Percentiles rank a stretch among this genome's conserved stretches.
These are phyloP conservation scores for Trypanosoma lewisi DNA, from an alignment of 208 protist species.

Conservation along the genomic window DNA sequence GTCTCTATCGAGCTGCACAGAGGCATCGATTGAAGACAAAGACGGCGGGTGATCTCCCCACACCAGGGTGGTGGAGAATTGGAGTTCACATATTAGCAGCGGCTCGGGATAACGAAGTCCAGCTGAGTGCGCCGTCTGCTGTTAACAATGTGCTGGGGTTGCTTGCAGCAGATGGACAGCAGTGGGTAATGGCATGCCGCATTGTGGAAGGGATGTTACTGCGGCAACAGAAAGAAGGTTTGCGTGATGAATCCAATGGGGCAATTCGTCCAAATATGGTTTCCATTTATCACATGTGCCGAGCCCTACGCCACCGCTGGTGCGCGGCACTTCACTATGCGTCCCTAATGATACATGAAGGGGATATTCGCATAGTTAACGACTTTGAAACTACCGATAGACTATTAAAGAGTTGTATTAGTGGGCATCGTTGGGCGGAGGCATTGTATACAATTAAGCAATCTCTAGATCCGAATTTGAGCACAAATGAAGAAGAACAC, in stretches of 20 bases:
- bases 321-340: conserved; percentile 34
- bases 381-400: conserved; percentile 26
- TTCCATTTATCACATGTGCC: conserved; percentile 59
- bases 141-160: conserved; percentile 64
- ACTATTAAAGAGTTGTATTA: conserved; percentile 39
- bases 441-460: conserved; percentile 35
- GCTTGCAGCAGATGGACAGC: conserved; percentile 24
- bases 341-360: conserved; percentile 25
- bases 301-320: conserved; percentile 29
- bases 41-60: neutral
- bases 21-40: neutral
- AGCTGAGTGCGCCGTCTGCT: conserved; percentile 44
- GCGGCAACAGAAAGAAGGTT: neutral
- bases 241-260: neutral
- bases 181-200: conserved; percentile 44
- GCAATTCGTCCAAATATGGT: conserved; percentile 45
- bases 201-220: conserved; percentile 40
- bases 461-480: neutral
- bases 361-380: conserved; percentile 24
- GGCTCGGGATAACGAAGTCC: conserved; percentile 10
- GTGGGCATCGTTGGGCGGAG: conserved; percentile 46
- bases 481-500: neutral
- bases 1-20: conserved; percentile 44
- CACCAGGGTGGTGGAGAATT: conserved; percentile 6
- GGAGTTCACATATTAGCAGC: conserved; percentile 22